Conservation (phyloP, 1,284 basidiomycete species). For the Heterobasidion occidentale region DNA sequence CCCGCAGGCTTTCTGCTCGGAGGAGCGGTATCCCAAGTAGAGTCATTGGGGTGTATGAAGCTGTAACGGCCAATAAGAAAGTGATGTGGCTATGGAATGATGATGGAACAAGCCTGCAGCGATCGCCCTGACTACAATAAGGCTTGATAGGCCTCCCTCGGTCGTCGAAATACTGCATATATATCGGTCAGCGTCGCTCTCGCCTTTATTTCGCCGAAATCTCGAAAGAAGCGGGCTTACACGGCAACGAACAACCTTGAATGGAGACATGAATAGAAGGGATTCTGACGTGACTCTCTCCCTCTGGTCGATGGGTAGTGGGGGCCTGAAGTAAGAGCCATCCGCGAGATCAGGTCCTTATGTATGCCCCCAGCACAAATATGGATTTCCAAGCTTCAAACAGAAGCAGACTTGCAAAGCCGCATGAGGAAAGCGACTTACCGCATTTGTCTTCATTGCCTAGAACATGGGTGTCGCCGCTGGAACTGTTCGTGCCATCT, state of each 20-base stretch:
- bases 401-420: neutral
- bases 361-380: neutral
- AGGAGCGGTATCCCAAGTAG: constrained; percentile 25
- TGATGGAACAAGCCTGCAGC: constrained; percentile 32
- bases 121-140: constrained; percentile 35
- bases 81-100: neutral
- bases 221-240: constrained; percentile 21
- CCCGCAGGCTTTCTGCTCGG: neutral
- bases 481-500: no score
- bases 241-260: constrained; percentile 40
- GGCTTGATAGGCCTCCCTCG: constrained; percentile 31
- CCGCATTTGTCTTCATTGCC: neutral
- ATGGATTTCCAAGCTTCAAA: neutral
- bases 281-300: constrained; percentile 7
- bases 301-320: neutral
- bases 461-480: no score
- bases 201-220: neutral
- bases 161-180: constrained; percentile 34
- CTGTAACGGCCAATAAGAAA: constrained; percentile 19
- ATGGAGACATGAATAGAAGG: constrained; percentile 15
- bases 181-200: neutral
- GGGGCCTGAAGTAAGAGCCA: neutral
- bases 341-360: neutral
- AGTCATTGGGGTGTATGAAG: constrained; percentile 44
- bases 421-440: neutral